Conservation (phyloP, 129 eudicot species). For the Dittrichia graveolens region DNA sequence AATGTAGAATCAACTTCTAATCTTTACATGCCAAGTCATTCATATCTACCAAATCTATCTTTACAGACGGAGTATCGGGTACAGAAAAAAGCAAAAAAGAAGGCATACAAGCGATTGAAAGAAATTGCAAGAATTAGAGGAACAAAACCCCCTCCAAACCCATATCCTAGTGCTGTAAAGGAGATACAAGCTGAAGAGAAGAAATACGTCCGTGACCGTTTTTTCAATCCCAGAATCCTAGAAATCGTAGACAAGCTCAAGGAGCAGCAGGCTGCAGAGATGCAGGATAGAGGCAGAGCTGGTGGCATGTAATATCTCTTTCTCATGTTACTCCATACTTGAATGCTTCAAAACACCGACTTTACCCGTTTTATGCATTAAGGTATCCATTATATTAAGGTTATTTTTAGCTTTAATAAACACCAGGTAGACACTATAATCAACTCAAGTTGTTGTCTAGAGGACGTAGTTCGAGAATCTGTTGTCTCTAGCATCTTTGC, state of each 20-base stretch:
- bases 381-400: neutral
- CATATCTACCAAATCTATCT: slow-evolving; percentile 2
- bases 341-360: neutral
- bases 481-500: slow-evolving; percentile 20
- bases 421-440: neutral
- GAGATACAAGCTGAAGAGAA: slow-evolving; percentile 89
- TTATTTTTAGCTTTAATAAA: slow-evolving; percentile 21
- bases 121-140: slow-evolving; percentile 69
- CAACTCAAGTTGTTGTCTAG: slow-evolving; percentile 4
- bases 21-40: neutral
- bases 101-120: slow-evolving; percentile 73
- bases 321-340: slow-evolving; percentile 9
- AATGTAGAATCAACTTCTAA: neutral
- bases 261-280: slow-evolving; percentile 49
- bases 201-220: slow-evolving; percentile 67
- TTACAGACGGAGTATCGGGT: slow-evolving; percentile 71
- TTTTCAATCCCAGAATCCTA: slow-evolving; percentile 49
- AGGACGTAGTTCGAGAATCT: slow-evolving; percentile 16
- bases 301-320: slow-evolving; percentile 31
- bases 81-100: slow-evolving; percentile 66
- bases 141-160: slow-evolving; percentile 79
- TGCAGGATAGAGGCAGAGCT: slow-evolving; percentile 45
- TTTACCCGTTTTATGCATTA: neutral
- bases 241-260: slow-evolving; percentile 54
- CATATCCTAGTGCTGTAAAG: slow-evolving; percentile 80